Conservation (phyloP, 306 rosid species). For the Chamaecrista fasciculata region DNA sequence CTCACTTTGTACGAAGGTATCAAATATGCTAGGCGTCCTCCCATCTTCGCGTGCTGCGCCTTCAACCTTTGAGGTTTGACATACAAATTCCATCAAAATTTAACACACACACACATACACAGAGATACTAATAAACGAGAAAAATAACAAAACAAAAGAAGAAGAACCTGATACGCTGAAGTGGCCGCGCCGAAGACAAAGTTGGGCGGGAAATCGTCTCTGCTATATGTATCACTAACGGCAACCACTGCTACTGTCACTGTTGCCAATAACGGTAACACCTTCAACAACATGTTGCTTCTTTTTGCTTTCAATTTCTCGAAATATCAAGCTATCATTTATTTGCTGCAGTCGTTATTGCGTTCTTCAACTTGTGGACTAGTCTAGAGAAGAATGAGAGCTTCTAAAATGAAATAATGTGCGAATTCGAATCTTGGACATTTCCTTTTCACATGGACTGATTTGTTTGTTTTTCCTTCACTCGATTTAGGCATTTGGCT, state of each 20-base stretch:
- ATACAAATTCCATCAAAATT: not conserved
- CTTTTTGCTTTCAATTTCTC: too few species aligned
- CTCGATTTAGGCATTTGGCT: too few species aligned
- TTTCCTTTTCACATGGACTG: too few species aligned
- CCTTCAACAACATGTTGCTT: not conserved
- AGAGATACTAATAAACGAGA: not conserved
- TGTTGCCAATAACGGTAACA: not conserved
- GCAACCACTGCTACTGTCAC: not conserved
- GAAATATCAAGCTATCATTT: too few species aligned
- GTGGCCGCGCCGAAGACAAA: conserved; percentile 67
- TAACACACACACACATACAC: not conserved
- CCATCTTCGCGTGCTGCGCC: conserved; percentile 12
- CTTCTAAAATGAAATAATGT: too few species aligned
- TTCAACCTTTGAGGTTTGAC: conserved; percentile 7
- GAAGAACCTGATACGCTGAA: conserved; percentile 66
- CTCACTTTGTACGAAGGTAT: conserved; percentile 31
- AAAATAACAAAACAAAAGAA: not conserved
- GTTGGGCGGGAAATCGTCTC: conserved; percentile 56
- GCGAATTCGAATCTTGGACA: too few species aligned
- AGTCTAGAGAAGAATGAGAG: too few species aligned
- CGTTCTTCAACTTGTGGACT: too few species aligned
- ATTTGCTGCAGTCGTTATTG: too few species aligned
- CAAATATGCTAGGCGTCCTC: conserved; percentile 36
- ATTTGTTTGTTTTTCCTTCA: too few species aligned
- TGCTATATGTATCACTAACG: conserved; percentile 21